Conservation (phyloP, 202 grass and related monocot genomes). For the Setaria italica region DNA sequence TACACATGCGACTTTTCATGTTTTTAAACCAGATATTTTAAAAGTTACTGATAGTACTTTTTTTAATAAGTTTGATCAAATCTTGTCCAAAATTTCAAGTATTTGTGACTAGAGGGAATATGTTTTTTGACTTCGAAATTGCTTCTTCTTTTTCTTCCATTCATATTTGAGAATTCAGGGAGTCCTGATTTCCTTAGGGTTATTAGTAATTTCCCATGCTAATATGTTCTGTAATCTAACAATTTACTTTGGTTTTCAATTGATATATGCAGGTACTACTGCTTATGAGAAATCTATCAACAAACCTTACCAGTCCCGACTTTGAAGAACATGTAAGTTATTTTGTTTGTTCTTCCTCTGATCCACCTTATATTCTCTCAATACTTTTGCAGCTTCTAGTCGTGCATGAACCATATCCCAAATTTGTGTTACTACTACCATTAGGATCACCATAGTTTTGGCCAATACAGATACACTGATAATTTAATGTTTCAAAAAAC, state of each 20-base stretch:
- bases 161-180: constrained; percentile 15
- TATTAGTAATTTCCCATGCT: constrained; percentile 18
- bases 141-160: background rate
- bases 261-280: constrained; percentile 68
- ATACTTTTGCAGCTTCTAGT: constrained; percentile 28
- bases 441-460: background rate
- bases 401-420: background rate
- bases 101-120: background rate
- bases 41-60: background rate
- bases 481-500: background rate
- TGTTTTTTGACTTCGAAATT: constrained; percentile 19
- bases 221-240: background rate
- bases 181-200: background rate
- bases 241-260: constrained; percentile 28
- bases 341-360: constrained; percentile 33
- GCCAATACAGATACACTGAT: background rate
- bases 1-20: background rate
- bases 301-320: constrained; percentile 84
- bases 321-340: constrained; percentile 93
- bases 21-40: background rate
- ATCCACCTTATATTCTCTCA: constrained; percentile 19
- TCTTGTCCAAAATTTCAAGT: background rate
- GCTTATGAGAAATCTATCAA: constrained; percentile 93
- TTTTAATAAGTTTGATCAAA: background rate
- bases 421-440: background rate